Evolutionary conservation across 257 asterid species (phyloP), one percentile per base, ranked within the genome.

Genomic region (Capsicum pubescens): DNA sequence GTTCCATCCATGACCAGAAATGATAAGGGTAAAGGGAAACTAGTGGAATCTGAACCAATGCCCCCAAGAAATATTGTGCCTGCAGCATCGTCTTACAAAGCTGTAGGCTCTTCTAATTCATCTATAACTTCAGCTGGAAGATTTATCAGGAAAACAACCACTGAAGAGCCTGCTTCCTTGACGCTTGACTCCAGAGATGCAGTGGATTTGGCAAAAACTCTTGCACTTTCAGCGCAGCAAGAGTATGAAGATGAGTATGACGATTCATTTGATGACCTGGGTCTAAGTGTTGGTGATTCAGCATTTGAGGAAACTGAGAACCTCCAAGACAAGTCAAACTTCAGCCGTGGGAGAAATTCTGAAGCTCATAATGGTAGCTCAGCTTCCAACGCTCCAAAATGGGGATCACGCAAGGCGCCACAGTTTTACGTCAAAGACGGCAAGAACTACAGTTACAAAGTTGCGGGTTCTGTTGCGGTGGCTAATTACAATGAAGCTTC

Each of bases 241-340:
- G 98, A 96, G 91, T 96, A 96, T 42, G 99, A 96, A 85, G 99
- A 96, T 64, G 99, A 96, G 91, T 96, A 96, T 81, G 99, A 97
- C 13, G 99, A 95, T 85, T 97, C 99, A 19, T 97, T 95, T 81
- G 99, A 97, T 88, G 99, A 97, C 86, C 83, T 95, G 72, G 99
- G 99, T 60, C 56, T 97, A 84, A 89, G 97, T 63, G 94, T 97
- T 79, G 94, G 91, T 15, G 98, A 93, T 83, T 88, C 95, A 11
- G 97, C 94, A 39, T 48, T 90, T 10, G 98, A 91, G 17, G 99
- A 94, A 88, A 85, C 91, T 0, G 97, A 91, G 79, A 80, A 84
- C 48, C 85, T 86, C 35, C 84, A 83, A 13, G 91, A 89, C 46
- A 88, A 80, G 77, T 52, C 66, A 48, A 63, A 87, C 48, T 82